Conservation (phyloP, 371 early-diverging fungal species). For the Dichotomocladium elegans region DNA sequence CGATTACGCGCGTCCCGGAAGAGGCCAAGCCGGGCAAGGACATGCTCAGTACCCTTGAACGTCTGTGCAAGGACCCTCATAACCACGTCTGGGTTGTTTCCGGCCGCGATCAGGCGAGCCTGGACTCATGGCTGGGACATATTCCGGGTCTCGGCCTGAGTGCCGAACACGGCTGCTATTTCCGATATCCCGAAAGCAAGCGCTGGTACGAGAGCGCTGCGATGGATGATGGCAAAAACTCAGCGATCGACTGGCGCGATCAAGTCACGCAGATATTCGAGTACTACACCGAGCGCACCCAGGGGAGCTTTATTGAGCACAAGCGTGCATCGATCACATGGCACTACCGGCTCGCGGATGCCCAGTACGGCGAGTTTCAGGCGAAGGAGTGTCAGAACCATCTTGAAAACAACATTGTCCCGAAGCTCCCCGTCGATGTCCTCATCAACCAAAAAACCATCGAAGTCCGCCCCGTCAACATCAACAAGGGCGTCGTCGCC, state of each 20-base stretch:
- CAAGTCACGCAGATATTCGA: constrained; percentile 86
- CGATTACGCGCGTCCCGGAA: constrained; percentile 64
- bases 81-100: constrained; percentile 92
- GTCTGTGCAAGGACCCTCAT: constrained; percentile 65
- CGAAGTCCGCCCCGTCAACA: constrained; percentile 80
- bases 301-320: constrained; percentile 81
- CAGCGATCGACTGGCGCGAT: constrained; percentile 86
- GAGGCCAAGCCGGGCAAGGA: constrained; percentile 65
- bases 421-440: constrained; percentile 89
- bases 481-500: constrained; percentile 94
- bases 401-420: constrained; percentile 76
- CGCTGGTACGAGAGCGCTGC: constrained; percentile 84
- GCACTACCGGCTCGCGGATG: constrained; percentile 88
- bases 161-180: constrained; percentile 96
- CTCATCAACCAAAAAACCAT: constrained; percentile 95
- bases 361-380: constrained; percentile 55
- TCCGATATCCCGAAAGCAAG: constrained; percentile 66
- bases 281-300: constrained; percentile 92
- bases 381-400: constrained; percentile 92
- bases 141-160: constrained; percentile 71
- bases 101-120: constrained; percentile 80
- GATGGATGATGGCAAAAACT: constrained; percentile 77
- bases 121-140: constrained; percentile 84
- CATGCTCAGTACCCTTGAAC: constrained; percentile 55
- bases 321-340: constrained; percentile 84